Evolutionary conservation across 2,329 filamentous ascomycete species (phyloP).

Genomic region (Aspergillus hortae): DNA sequence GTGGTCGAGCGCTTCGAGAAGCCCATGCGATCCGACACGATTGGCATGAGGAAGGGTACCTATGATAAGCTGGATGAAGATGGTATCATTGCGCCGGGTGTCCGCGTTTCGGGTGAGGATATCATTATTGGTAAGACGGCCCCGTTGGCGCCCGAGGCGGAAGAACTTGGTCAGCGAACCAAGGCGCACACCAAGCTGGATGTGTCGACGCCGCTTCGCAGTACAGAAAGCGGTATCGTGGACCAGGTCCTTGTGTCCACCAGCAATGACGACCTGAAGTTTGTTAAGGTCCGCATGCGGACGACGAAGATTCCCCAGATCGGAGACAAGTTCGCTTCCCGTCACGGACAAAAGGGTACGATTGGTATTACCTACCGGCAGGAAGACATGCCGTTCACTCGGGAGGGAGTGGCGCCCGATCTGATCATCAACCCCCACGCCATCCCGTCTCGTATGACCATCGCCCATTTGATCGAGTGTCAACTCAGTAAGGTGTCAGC

Average conservation of each 20-base stretch:
- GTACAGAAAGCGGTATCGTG: conserved; percentile 94
- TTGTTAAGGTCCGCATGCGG: conserved; percentile 94
- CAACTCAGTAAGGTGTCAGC: conserved; percentile 93
- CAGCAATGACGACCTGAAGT: conserved; percentile 88
- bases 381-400: conserved; percentile 97
- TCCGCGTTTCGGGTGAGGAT: conserved; percentile 93
- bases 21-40: conserved; percentile 79
- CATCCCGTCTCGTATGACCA: conserved; percentile 99
- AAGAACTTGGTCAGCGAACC: conserved; percentile 89
- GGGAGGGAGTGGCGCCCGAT: conserved; percentile 87
- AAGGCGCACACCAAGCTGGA: conserved; percentile 90
- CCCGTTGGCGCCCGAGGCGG: conserved; percentile 85
- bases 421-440: conserved; percentile 99
- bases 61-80: conserved; percentile 98
- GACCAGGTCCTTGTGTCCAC: conserved; percentile 92
- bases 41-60: conserved; percentile 89
- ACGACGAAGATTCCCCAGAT: conserved; percentile 99
- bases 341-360: conserved; percentile 98
- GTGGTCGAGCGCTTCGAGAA: conserved; percentile 95
- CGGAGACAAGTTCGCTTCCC: conserved; percentile 97
- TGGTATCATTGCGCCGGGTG: conserved; percentile 88
- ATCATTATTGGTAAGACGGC: conserved; percentile 99
- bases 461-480: conserved; percentile 99
- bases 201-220: conserved; percentile 88
- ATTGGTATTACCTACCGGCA: conserved; percentile 98